Conservation (phyloP, 2,329 filamentous ascomycete genomes). For the Verticillium tricorpus region DNA sequence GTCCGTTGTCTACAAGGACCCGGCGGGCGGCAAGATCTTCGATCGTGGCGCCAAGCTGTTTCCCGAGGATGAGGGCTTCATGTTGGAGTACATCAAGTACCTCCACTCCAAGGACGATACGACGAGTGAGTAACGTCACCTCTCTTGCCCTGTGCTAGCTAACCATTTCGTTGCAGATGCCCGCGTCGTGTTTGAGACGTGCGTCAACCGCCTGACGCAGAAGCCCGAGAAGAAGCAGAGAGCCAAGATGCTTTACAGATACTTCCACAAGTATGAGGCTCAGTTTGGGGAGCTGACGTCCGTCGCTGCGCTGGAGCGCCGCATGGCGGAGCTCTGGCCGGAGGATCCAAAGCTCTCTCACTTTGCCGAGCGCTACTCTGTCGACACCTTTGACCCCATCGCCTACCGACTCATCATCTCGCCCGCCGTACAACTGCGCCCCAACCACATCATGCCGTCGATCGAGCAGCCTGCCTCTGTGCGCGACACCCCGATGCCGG, state of each 20-base stretch:
- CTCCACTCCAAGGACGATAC: conserved; percentile 88
- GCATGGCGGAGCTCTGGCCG: conserved; percentile 92
- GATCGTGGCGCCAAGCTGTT: conserved; percentile 92
- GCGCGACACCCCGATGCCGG: conserved; percentile 38
- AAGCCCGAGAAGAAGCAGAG: conserved; percentile 71
- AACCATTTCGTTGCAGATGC: conserved; percentile 57
- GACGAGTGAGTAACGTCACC: conserved; percentile 64
- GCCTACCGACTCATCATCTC: conserved; percentile 79
- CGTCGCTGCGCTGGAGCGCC: conserved; percentile 82
- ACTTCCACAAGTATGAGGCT: conserved; percentile 94
- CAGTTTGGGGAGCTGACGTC: conserved; percentile 90
- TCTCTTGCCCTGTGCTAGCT: conserved; percentile 7
- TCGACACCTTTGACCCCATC: conserved; percentile 74
- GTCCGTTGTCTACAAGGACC: conserved; percentile 92
- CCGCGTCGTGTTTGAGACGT: conserved; percentile 91
- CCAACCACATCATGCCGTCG: conserved; percentile 48
- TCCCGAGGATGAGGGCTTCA: conserved; percentile 88
- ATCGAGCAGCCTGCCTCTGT: conserved; percentile 46
- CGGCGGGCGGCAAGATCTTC: conserved; percentile 89
- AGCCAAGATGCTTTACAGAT: conserved; percentile 80
- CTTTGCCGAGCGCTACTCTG: conserved; percentile 73
- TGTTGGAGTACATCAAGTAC: conserved; percentile 94
- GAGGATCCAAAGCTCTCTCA: conserved; percentile 72
- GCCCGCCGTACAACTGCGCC: conserved; percentile 69
- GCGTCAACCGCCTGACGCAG: conserved; percentile 73